A percentile compares a stretch with the other conserved stretches of the same genome.
Evolutionary conservation across 2,329 filamentous ascomycete species (phyloP).

Genomic region (Pseudopithomyces chartarum): DNA sequence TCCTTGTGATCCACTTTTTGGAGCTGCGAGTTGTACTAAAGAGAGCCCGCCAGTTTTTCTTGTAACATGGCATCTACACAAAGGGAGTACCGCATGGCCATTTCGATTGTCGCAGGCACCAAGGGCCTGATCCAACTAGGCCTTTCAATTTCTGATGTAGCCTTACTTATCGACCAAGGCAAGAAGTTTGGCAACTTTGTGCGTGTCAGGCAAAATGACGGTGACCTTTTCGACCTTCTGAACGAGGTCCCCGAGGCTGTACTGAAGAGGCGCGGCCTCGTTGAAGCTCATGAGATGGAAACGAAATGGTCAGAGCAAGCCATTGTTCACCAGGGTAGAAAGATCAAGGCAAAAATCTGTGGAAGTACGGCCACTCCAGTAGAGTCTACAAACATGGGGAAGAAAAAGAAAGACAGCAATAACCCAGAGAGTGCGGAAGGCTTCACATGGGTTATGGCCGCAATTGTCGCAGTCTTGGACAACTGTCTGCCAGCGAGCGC

Average conservation of each 20-base stretch:
- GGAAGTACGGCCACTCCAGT: not conserved
- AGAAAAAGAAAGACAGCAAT: no score
- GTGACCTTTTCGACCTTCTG: not conserved
- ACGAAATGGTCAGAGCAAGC: not conserved
- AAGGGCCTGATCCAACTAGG: not conserved
- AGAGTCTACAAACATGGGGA: not conserved
- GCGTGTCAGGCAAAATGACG: not conserved
- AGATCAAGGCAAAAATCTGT: not conserved
- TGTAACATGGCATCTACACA: no score
- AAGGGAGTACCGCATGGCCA: not conserved
- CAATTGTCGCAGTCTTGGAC: not conserved
- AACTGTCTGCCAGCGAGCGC: not conserved
- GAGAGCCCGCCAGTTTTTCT: no score
- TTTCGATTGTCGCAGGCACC: not conserved
- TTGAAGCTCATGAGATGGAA: not conserved
- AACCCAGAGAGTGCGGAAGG: no score
- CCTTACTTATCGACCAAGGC: not conserved
- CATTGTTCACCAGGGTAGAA: not conserved
- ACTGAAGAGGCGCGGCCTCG: not conserved
- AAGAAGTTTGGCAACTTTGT: not conserved
- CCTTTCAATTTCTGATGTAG: not conserved
- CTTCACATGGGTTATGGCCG: not conserved
- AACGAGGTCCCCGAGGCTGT: not conserved
- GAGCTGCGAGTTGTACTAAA: no score
- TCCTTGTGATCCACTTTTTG: no score